Percentiles rank a stretch among this genome's conserved stretches.
Conservation (phyloP, 306 rosid genomes). For the Alnus rubra region DNA sequence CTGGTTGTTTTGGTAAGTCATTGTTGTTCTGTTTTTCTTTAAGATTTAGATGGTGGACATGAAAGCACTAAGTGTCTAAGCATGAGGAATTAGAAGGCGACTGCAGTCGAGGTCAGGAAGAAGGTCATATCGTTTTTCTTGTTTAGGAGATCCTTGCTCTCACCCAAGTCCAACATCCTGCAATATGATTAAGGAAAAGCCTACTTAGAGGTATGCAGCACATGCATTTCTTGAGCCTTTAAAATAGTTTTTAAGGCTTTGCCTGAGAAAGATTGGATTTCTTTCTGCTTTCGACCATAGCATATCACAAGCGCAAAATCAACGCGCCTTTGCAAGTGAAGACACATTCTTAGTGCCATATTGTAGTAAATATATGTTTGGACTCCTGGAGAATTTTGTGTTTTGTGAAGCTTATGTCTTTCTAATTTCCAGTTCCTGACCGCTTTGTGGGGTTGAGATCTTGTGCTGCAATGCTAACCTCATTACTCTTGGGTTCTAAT, state of each 20-base stretch:
- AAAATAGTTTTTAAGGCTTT: not conserved
- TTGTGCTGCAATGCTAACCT: not conserved
- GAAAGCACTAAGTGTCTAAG: not conserved
- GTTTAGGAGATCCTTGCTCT: no score
- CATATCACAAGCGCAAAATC: not conserved
- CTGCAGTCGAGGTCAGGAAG: not conserved
- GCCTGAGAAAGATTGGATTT: not conserved
- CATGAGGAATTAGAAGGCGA: not conserved
- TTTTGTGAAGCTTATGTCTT: not conserved
- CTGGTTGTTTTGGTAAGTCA: not conserved
- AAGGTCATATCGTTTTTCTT: no score
- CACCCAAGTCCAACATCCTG: no score
- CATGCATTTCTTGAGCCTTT: not conserved
- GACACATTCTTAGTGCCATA: not conserved
- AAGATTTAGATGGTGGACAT: not conserved
- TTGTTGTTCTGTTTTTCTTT: not conserved
- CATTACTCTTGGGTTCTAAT: no score
- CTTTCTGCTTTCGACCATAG: not conserved
- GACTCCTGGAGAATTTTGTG: not conserved
- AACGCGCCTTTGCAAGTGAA: not conserved
- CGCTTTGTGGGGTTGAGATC: not conserved
- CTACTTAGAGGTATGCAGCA: not conserved
- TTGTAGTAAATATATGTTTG: not conserved
- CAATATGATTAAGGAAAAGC: not conserved
- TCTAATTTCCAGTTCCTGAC: not conserved